Base-by-base conservation (phyloP, 345 rosid genomes). In the Eucalyptus pauciflora region DNA sequence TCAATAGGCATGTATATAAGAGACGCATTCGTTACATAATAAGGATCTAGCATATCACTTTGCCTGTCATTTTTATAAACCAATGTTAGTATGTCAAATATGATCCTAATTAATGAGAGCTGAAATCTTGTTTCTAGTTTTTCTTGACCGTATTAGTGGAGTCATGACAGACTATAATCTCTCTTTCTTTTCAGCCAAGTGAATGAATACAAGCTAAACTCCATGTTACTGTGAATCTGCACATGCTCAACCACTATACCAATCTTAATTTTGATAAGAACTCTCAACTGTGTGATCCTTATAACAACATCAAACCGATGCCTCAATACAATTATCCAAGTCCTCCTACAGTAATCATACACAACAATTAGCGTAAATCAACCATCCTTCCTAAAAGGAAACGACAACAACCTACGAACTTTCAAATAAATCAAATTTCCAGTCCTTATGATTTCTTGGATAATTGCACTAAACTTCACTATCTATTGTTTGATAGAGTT, bases 321-420 rank as follows among this genome's bases (percentile, higher is more conserved):
- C 79, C 79, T 67, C 9, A 67, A 33, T 31, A 67, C 22, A 67
- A 31, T 16, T 16, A 31, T 8, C 18, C 8, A 31, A 16, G 79
- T 31, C 22, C 18, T 14, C 5, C 22, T 2, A 8, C 10, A 67
- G 41, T 67, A n/a, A 67, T 67, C 79, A 31, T n/a, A 4, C 37
- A 31, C 10, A 67, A 67, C 18, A 7, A 10, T n/a, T 67, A 67
- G 37, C 7, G 5, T n/a, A 64, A n/a, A 64, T 31, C 37, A 29
- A 64, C 17, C 76, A n/a, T 14, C 8, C 10, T 64, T 64, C 37
- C 76, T 64, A 29, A 16, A 64, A 64, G 37, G 76, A n/a, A 31
- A 31, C 9, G 3, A 2, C 0, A 3, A n/a, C 41, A 15, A 16
- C 9, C 17, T 3, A 31, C 11, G 3, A 67, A 67, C 20, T 5